Evolutionary conservation across 2,329 filamentous ascomycete genomes (phyloP).

Genomic region (Colletotrichum graminicola): DNA sequence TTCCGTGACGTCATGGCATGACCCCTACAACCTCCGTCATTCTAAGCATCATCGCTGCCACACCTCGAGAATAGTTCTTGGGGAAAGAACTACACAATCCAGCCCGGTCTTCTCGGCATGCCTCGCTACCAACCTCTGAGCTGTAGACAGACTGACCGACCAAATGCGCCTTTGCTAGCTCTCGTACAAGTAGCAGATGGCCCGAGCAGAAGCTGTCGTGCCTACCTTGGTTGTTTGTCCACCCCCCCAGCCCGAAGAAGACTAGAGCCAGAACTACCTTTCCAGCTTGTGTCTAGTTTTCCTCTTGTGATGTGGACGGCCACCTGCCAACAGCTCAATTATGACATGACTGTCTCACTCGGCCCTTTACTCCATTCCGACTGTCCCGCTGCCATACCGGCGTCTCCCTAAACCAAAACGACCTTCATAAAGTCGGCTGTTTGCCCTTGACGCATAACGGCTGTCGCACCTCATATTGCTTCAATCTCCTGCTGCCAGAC

Average conservation of each 20-base stretch:
- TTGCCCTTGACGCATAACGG: slow-evolving; percentile 34
- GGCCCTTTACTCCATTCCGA: slow-evolving; percentile 16
- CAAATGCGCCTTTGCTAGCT: background rate
- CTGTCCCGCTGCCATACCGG: slow-evolving; percentile 8
- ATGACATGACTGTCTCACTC: slow-evolving; percentile 42
- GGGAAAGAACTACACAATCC: background rate
- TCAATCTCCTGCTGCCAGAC: slow-evolving; percentile 16
- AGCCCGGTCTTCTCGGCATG: slow-evolving; percentile 23
- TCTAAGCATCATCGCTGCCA: slow-evolving; percentile 36
- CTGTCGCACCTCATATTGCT: slow-evolving; percentile 24
- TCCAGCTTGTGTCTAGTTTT: slow-evolving; percentile 14
- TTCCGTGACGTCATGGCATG: slow-evolving; percentile 40
- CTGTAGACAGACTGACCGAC: background rate
- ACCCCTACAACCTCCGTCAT: slow-evolving; percentile 36
- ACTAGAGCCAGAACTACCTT: slow-evolving; percentile 33
- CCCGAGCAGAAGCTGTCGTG: background rate
- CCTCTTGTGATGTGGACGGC: slow-evolving; percentile 23
- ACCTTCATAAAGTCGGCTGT: slow-evolving; percentile 28
- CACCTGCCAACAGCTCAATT: slow-evolving; percentile 24
- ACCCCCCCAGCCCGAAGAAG: slow-evolving; percentile 5
- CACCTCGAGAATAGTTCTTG: slow-evolving; percentile 8
- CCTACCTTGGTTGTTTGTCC: background rate
- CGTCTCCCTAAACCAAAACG: slow-evolving; percentile 9
- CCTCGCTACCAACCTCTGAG: slow-evolving; percentile 1
- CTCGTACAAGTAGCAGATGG: slow-evolving; percentile 3